A percentile compares a stretch with the other conserved stretches of the same genome.
These are phyloP conservation scores for Crithidia acanthocephali DNA, from an alignment of 208 protist species.

Conservation along the genomic window DNA sequence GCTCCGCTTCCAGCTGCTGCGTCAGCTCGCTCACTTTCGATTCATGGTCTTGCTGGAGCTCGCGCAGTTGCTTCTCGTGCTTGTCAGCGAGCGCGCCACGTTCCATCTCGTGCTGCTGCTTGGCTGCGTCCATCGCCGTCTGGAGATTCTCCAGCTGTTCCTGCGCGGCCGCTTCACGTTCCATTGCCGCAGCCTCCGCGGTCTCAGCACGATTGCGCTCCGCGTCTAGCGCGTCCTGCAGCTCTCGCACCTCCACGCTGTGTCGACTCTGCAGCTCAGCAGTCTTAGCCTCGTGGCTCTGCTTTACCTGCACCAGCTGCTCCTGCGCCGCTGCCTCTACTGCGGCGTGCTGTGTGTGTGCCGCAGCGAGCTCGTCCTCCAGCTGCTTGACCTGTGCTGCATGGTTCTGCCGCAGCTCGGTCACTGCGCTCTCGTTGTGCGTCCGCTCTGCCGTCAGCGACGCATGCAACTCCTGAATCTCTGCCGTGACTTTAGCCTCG, in stretches of 20 bases:
- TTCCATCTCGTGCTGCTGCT: conserved; percentile 18
- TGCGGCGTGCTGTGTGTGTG: background rate
- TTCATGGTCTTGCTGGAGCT: conserved; percentile 3
- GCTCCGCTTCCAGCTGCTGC: conserved; percentile 21
- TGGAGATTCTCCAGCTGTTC: conserved; percentile 4
- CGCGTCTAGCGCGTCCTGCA: no score
- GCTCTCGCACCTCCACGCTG: no score
- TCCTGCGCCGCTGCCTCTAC: background rate
- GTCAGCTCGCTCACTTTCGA: conserved; percentile 13
- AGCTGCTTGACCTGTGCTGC: no score
- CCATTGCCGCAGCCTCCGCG: no score
- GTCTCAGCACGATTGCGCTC: no score
- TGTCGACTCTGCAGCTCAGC: no score
- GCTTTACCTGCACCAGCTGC: no score
- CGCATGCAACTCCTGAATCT: background rate
- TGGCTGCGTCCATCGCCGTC: background rate
- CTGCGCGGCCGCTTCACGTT: conserved; percentile 20
- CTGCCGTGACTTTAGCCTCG: background rate
- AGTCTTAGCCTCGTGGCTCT: background rate
- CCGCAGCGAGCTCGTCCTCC: background rate
- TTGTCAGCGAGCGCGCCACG: background rate
- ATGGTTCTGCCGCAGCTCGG: no score
- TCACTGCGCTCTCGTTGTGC: no score
- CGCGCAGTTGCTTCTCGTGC: background rate
- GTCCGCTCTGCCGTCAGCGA: no score